Evolutionary conservation across 2,329 filamentous ascomycete species (phyloP), one percentile per base, ranked within the genome.

Genomic region (Epichloe typhina): DNA sequence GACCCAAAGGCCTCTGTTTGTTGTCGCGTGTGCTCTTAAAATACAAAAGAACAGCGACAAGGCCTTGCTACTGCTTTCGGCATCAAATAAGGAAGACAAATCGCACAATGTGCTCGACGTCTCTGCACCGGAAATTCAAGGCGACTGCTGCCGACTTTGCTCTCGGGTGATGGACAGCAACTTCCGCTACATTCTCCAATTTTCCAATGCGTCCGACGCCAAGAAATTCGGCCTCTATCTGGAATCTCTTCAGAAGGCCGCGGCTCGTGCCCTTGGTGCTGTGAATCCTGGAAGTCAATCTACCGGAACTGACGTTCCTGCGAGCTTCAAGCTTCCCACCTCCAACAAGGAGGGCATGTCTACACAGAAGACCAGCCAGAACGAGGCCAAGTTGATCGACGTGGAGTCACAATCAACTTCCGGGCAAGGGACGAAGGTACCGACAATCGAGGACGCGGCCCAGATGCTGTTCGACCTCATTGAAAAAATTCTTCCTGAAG

Each of bases 81-180:
- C 44, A 3, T 36, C 52, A 4, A 37, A 4, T 52, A 59, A 43
- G 46, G 53, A 38, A 0, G n/a, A 52, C 3, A 47, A 50, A 11
- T 19, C 51, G 4, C 55, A 62, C 13, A 39, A 58, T 33, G 56
- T 61, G 4, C 45, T 62, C 1, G 53, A 61, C 4, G 49, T 66
- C 0, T 51, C 58, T 0, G 15, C 46, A 0, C 57, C 57, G 0
- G n/a, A 50, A 5, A 47, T 60, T 3, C 52, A 58, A 6, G 59
- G 52, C 1, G 41, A 55, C 6, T 58, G 53, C 38, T 66, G 64
- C 42, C 45, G 40, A 0, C 21, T 66, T 17, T 45, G 21, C 8
- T 46, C 45, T 15, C 21, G 4, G 46, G 38, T 7, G 17, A 49
- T 8, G 42, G 44, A 5, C n/a, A 50, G 40, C 39, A 36, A 33